These are phyloP conservation scores for Cercophora newfieldiana DNA, from an alignment of 495 filamentous ascomycete genomes.

Conservation along the genomic window DNA sequence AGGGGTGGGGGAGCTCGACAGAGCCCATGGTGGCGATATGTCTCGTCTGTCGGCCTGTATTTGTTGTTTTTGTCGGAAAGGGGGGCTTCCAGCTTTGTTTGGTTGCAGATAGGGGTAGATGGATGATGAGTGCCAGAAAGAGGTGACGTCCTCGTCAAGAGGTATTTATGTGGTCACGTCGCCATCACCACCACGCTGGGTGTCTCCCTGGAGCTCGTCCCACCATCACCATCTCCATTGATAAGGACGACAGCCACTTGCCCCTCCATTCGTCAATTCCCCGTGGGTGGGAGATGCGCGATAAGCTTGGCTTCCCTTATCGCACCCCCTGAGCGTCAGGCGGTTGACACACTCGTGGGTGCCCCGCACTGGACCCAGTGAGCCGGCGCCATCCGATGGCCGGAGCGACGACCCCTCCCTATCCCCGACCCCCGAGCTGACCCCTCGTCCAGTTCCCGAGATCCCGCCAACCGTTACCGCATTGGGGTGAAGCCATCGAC, in stretches of 20 bases:
- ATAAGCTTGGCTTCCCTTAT: constrained; percentile 7
- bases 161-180: background rate
- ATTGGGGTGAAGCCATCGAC: background rate
- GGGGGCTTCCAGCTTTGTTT: background rate
- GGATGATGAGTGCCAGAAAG: background rate
- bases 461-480: background rate
- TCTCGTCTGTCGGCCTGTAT: background rate
- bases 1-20: constrained; percentile 60
- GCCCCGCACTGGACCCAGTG: constrained; percentile 3
- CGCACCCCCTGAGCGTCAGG: background rate
- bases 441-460: background rate
- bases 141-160: background rate
- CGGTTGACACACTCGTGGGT: constrained; percentile 1
- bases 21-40: constrained; percentile 28
- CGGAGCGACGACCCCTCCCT: background rate
- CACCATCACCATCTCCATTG: background rate
- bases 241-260: background rate
- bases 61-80: background rate
- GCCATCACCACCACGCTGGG: background rate
- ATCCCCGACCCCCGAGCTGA: background rate
- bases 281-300: background rate
- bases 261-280: background rate
- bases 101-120: background rate
- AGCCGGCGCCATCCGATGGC: background rate
- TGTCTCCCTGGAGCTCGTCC: background rate